These are phyloP conservation scores for Sporothrix euskadiensis DNA, from an alignment of 2,329 filamentous ascomycete species.

Conservation along the genomic window DNA sequence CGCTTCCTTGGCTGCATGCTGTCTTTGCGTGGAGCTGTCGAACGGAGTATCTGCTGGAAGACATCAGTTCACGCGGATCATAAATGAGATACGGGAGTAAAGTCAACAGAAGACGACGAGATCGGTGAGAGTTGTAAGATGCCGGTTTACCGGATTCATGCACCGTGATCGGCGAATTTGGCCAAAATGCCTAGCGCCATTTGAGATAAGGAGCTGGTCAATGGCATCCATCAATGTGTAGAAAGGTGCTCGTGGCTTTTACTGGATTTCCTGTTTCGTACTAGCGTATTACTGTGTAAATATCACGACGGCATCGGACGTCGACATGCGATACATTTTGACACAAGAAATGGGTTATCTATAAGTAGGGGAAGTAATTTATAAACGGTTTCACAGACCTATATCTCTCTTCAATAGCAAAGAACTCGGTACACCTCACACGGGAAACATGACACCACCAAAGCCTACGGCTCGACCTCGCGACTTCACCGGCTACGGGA, in stretches of 20 bases:
- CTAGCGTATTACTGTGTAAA: not conserved
- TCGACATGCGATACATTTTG: too few species aligned
- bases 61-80: not conserved
- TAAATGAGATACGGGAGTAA: not conserved
- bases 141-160: not conserved
- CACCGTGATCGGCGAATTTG: not conserved
- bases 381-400: too few species aligned
- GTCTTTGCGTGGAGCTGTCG: not conserved
- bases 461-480: conserved; percentile 2
- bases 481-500: conserved; percentile 4
- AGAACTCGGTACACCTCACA: too few species aligned
- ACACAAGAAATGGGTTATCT: too few species aligned
- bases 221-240: not conserved
- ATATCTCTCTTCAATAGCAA: too few species aligned
- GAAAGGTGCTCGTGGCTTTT: not conserved
- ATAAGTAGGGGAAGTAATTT: too few species aligned
- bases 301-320: too few species aligned
- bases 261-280: not conserved
- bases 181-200: conserved; percentile 3
- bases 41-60: not conserved
- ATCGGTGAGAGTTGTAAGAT: not conserved
- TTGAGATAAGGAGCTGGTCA: not conserved
- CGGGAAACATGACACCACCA: too few species aligned
- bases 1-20: not conserved
- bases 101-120: not conserved